Base-by-base conservation (phyloP, 768 basidiomycete genomes). In the Mycena amicta region DNA sequence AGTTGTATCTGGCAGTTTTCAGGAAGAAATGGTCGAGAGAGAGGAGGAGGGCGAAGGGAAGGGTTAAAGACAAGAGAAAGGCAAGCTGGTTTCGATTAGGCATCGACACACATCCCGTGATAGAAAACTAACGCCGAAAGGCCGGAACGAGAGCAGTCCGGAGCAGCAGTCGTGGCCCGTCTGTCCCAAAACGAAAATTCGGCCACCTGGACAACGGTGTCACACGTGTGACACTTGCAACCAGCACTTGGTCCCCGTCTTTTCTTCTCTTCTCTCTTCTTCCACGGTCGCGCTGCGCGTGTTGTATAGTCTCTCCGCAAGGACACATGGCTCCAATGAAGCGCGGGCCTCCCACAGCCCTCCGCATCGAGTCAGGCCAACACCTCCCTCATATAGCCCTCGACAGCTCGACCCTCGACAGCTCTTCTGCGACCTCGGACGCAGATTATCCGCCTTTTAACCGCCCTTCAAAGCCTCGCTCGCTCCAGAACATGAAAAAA, bases 401-500 rank as follows among this genome's bases (percentile, higher is more conserved):
- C 67, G 77, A 78, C 57, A 53, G 53, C 18, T 66, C 74, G 56
- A 75, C 74, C 66, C 80, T 23, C 55, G 74, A 81, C 39, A 73
- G 81, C 57, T 83, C 82, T 62, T 80, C 83, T 59, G 75, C 83
- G 15, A 59, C 77, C 53, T 81, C 80, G 59, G 84, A 87, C 63
- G 77, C 79, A 43, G 81, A 83, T 67, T 76, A 72, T 60, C 62
- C 74, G 65, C 77, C 81, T 70, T 73, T 79, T 71, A 70, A 71
- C 49, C 73, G 68, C 52, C 67, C 74, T 57, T 70, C 75, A 55
- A 79, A 74, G 68, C 75, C 78, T 54, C 75, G 77, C 53, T 74
- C 80, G 27, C 69, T 77, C 60, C 80, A 86, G 71, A 92, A 91
- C 70, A 84, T 88, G 82, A 92, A 91, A 79, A 85, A 85, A 62